These are phyloP conservation scores for Podochytrium sp. DNA, from an alignment of 192 early-diverging fungal species.

Conservation along the genomic window DNA sequence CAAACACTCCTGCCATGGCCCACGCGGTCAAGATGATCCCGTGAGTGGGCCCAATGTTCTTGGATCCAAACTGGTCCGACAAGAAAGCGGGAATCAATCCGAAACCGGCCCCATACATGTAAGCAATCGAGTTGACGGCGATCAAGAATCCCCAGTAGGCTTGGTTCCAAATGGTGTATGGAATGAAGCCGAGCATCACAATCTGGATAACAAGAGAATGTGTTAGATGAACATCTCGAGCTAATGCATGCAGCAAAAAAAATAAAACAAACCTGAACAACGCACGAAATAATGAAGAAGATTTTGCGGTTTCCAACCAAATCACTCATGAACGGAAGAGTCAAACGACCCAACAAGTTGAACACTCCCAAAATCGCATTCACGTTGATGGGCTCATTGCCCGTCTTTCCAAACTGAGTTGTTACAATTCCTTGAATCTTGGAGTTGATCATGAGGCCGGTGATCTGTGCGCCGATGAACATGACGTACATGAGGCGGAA, in stretches of 20 bases:
- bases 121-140: constrained; percentile 64
- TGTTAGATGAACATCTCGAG: neutral
- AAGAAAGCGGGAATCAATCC: constrained; percentile 77
- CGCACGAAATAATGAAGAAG: constrained; percentile 66
- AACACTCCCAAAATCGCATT: constrained; percentile 37
- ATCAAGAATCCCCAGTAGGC: constrained; percentile 65
- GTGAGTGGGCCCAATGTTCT: constrained; percentile 74
- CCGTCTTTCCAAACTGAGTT: constrained; percentile 38
- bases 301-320: constrained; percentile 59
- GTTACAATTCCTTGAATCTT: constrained; percentile 43
- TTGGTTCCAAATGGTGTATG: constrained; percentile 55
- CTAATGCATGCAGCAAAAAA: neutral
- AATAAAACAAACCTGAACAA: constrained; percentile 43
- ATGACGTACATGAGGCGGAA: constrained; percentile 27
- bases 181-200: constrained; percentile 53
- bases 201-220: neutral
- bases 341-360: constrained; percentile 43
- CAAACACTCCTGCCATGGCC: constrained; percentile 75
- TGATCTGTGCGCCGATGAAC: constrained; percentile 35
- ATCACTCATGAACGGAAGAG: constrained; percentile 40
- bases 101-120: constrained; percentile 79
- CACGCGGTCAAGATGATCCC: constrained; percentile 79
- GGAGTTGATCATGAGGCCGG: constrained; percentile 48
- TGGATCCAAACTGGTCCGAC: constrained; percentile 80
- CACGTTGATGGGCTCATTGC: constrained; percentile 35